Evolutionary conservation across 2,329 filamentous ascomycete genomes (phyloP), one percentile per base, ranked within the genome.

Genomic region (Penicillium occitanis): DNA sequence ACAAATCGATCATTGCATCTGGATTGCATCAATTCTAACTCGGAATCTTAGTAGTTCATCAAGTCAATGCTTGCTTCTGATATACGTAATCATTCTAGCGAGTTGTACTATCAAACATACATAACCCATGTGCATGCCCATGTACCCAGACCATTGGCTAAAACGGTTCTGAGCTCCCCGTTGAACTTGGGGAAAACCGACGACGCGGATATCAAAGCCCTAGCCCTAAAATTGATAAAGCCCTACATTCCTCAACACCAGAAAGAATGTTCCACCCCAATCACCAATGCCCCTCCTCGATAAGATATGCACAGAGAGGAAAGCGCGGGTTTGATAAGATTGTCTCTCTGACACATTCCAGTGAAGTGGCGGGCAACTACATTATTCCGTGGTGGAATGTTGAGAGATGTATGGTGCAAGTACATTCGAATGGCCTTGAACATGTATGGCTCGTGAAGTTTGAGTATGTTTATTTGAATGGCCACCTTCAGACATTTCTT

Each of bases 191-290:
- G 25, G 2, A 37, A 22, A 10, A 35, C 10, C 28, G 28, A 25
- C 22, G 13, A 51, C 14, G 25, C 6, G 14, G 17, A 35, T 35
- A 22, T 19, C n/a, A 37, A 50, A 57, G 33, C 53, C 53, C 53
- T 37, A 57, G 19, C 53, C 53, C 53, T 35, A 55, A 33, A 25
- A 25, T 25, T 25, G 25, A 33, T 55, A 55, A 11, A 33, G 19
- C 55, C 35, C 55, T 59, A 42, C 55, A 59, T 60, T 60, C 57
- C 57, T 60, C 40, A 33, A 60, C 57, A 30, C 40, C 37, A 30
- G 25, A 42, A 44, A 46, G 57, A 44, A 60, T 60, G 37, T 46
- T 60, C 17, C 25, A 33, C 25, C 33, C n/a, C 57, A 44, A 28
- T 35, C 35, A 59, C 19, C 37, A 60, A 60, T 46, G 19, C 40